A percentile compares a stretch with the other conserved stretches of the same genome.
phyloP scores from a whole-genome alignment of 139 green algal species.

The Chlorella sorokiniana region DNA sequence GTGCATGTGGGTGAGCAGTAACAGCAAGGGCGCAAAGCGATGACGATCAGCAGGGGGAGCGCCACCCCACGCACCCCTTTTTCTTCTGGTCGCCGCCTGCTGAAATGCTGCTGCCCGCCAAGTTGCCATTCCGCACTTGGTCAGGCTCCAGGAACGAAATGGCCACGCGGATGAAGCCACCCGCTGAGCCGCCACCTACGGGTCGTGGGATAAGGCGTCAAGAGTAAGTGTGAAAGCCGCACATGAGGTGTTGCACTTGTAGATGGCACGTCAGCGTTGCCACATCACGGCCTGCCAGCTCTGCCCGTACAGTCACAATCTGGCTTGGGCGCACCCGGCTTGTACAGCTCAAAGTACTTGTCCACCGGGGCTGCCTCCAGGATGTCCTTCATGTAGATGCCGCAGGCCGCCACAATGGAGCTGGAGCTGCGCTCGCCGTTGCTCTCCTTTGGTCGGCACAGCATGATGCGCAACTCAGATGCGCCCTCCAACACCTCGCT shows the following conservation, averaged over 20 bases:
- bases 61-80: no score
- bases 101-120: not conserved
- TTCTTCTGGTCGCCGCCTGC: no score
- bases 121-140: conserved; percentile 34
- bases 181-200: conserved; percentile 65
- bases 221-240: no score
- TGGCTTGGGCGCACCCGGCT: not conserved
- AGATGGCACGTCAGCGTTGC: no score
- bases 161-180: conserved; percentile 83
- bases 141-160: conserved; percentile 66
- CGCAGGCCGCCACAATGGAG: conserved; percentile 82
- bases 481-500: conserved; percentile 84
- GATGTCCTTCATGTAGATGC: conserved; percentile 92
- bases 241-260: no score
- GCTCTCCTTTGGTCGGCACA: conserved; percentile 78
- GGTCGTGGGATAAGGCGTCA: no score
- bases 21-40: no score
- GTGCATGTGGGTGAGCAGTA: no score
- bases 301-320: not conserved
- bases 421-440: conserved; percentile 54
- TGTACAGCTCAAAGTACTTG: conserved; percentile 89
- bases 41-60: no score
- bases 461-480: conserved; percentile 85
- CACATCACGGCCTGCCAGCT: no score
- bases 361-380: conserved; percentile 90